Percentiles rank a stretch among this genome's conserved stretches.
These are phyloP conservation scores for Hypoxylon lienhwacheense DNA, from an alignment of 495 filamentous ascomycete species.

Conservation along the genomic window DNA sequence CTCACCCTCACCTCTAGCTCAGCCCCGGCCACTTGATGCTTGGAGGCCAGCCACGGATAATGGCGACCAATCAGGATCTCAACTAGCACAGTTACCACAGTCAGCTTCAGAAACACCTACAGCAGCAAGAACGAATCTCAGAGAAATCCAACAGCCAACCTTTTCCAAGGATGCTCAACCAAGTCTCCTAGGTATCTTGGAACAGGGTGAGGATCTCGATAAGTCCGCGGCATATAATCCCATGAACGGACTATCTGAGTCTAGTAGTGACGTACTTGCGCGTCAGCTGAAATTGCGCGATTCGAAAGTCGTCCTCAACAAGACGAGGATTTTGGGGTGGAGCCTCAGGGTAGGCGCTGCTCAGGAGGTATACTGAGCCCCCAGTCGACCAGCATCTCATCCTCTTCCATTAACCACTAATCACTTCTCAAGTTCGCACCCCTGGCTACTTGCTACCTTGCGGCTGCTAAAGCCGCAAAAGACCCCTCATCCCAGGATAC, in stretches of 20 bases:
- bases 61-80: neutral
- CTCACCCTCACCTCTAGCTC: slow-evolving; percentile 3
- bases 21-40: neutral
- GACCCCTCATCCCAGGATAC: slow-evolving; percentile 12
- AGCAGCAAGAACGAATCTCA: neutral
- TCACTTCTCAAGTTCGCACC: slow-evolving; percentile 23
- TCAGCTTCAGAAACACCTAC: neutral
- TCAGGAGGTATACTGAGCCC: slow-evolving; percentile 48
- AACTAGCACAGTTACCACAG: neutral
- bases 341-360: slow-evolving; percentile 48
- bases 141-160: slow-evolving; percentile 2
- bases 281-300: slow-evolving; percentile 34
- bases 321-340: slow-evolving; percentile 47
- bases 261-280: slow-evolving; percentile 30
- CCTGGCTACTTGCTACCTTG: slow-evolving; percentile 22
- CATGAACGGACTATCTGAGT: slow-evolving; percentile 18
- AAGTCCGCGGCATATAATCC: slow-evolving; percentile 20
- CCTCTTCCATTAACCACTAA: slow-evolving; percentile 4
- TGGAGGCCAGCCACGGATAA: neutral
- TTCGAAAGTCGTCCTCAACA: slow-evolving; percentile 39
- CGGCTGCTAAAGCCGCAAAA: slow-evolving; percentile 4
- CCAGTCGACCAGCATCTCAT: too few relatives aligned
- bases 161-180: slow-evolving; percentile 3
- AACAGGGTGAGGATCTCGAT: slow-evolving; percentile 26
- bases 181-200: slow-evolving; percentile 21